These are phyloP conservation scores for Phytophthora agathidicida DNA, from an alignment of 352 stramenopile species.

Conservation along the genomic window DNA sequence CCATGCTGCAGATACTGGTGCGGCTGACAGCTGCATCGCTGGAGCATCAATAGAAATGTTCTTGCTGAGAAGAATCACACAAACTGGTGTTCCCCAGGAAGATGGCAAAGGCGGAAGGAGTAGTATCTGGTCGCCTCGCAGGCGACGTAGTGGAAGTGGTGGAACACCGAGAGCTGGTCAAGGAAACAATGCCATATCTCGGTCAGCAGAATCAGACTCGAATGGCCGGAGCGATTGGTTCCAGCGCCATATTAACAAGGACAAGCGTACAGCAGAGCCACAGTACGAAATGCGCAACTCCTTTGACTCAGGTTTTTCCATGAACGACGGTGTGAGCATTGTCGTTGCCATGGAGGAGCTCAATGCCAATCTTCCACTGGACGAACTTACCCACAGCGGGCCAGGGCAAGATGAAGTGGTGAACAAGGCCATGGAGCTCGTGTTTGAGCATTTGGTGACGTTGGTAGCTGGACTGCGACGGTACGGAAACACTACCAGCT, in stretches of 20 bases:
- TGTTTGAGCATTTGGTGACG: conserved; percentile 49
- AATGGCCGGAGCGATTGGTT: conserved; percentile 37
- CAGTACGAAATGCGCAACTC: conserved; percentile 49
- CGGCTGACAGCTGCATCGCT: conserved; percentile 25
- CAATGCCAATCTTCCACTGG: conserved; percentile 56
- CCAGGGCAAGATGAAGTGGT: conserved; percentile 41
- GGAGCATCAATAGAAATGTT: conserved; percentile 56
- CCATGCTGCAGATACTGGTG: conserved; percentile 38
- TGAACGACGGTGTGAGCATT: conserved; percentile 57
- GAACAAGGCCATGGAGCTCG: conserved; percentile 52
- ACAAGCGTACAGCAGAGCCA: conserved; percentile 32
- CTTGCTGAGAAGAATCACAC: conserved; percentile 56
- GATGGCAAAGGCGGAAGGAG: conserved; percentile 17
- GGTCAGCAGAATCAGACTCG: conserved; percentile 10
- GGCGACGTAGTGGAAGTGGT: conserved; percentile 9
- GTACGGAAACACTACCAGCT: conserved; percentile 40
- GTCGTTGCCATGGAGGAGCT: conserved; percentile 59
- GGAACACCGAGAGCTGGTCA: conserved; percentile 26
- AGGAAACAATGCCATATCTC: conserved; percentile 18
- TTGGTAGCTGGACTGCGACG: conserved; percentile 43
- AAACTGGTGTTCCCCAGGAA: conserved; percentile 25
- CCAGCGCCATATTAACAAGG: conserved; percentile 39
- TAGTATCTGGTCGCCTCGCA: conserved; percentile 33
- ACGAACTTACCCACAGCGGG: conserved; percentile 37
- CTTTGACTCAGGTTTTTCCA: conserved; percentile 49